Evolutionary conservation across 2,329 filamentous ascomycete genomes (phyloP).

Genomic region (Coniochaeta hoffmannii): DNA sequence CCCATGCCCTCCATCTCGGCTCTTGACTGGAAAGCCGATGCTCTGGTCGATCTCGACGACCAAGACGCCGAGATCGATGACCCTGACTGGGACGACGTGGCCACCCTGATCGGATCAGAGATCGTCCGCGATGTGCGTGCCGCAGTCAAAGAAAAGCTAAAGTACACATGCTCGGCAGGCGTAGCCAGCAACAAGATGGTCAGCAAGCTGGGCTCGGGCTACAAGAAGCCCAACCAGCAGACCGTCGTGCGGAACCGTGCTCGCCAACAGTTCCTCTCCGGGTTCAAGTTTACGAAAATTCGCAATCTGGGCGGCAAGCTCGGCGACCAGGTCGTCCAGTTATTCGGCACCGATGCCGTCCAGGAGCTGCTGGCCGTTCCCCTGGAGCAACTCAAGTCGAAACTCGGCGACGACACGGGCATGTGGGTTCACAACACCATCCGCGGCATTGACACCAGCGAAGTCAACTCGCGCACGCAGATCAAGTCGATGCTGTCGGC

Average conservation of each 20-base stretch:
- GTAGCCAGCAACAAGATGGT: constrained; percentile 91
- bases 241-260: constrained; percentile 89
- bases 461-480: constrained; percentile 84
- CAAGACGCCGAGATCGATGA: constrained; percentile 67
- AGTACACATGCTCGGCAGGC: constrained; percentile 89
- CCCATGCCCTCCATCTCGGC: constrained; percentile 63
- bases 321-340: constrained; percentile 75
- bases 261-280: constrained; percentile 66
- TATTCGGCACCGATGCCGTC: constrained; percentile 74
- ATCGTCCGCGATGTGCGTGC: constrained; percentile 72
- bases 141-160: constrained; percentile 59
- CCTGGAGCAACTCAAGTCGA: constrained; percentile 67
- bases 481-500: constrained; percentile 98
- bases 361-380: constrained; percentile 66
- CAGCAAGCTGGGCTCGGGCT: constrained; percentile 83
- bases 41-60: constrained; percentile 70
- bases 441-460: constrained; percentile 76
- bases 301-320: constrained; percentile 92
- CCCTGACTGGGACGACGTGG: constrained; percentile 95
- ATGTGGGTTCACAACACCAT: constrained; percentile 80
- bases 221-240: constrained; percentile 91
- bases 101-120: constrained; percentile 78
- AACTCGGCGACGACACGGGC: constrained; percentile 77
- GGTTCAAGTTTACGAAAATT: constrained; percentile 92
- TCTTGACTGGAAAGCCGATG: constrained; percentile 77